Base-by-base conservation (phyloP, 106 monocot genomes). In the Xerophyta viscosa region DNA sequence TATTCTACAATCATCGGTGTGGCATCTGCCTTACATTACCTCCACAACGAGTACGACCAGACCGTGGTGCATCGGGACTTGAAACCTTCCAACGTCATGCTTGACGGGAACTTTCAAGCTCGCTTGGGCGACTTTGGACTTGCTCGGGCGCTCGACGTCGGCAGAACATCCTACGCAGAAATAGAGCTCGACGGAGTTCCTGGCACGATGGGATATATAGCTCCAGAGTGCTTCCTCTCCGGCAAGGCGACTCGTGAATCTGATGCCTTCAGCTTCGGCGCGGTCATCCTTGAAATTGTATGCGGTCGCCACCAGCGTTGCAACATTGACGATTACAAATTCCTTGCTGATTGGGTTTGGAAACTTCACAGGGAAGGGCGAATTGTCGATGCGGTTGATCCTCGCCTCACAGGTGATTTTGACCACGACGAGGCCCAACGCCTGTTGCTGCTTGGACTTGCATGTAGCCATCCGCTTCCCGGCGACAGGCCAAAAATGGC, bases 1-100 rank as follows among this genome's bases (percentile, higher is more conserved):
- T 55, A 46, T 50, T 60, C 59, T 29, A 45, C 60, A 24, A 33
- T 41, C 15, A 8, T 52, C 9, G 68, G 52, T 6, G 20, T 68
- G 13, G 68, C 68, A 2, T 51, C 59, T 0, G 52, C 44, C 6
- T 42, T 68, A 41, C 68, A 59, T 20, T 68, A 68, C 18, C 52
- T 68, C 14, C 68, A 68, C 24, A 48, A 60, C 14, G 68, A 52
- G 27, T 68, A 58, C 58, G 68, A 68, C 41, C 59, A 68, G 31
- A 50, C 43, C 8, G 68, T 60, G 11, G 58, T 68, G 27, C 68
- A 68, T 44, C 50, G 68, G 10, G 62, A 62, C 10, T n/a, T 62
- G 37, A 62, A 62, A 26, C 10, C 62, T 2, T 49, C 48, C 33
- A 68, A 68, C 23, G 60, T 68, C 37, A 51, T 60, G 68, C 68